Evolutionary conservation across 129 eudicot species (phyloP).

Genomic region (Silybum marianum): DNA sequence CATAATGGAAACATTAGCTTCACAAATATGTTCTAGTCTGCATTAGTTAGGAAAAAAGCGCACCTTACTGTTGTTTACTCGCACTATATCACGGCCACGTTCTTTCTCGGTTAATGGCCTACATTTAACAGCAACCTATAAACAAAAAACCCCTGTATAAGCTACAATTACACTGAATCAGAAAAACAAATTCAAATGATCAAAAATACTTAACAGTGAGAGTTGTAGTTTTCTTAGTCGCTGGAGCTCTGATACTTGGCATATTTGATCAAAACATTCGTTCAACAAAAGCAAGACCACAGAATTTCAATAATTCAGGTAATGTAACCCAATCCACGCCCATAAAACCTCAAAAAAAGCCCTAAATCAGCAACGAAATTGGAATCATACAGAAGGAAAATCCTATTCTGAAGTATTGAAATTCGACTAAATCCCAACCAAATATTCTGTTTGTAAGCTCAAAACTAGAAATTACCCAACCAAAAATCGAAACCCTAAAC

Average conservation of each 20-base stretch:
- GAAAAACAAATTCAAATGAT: neutral
- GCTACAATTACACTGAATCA: neutral
- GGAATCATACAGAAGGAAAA: neutral
- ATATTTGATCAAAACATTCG: slow-evolving; percentile 47
- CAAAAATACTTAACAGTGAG: slow-evolving; percentile 63
- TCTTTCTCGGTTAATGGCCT: slow-evolving; percentile 70
- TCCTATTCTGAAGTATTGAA: neutral
- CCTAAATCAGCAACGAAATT: slow-evolving; percentile 9
- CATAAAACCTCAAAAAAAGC: slow-evolving; percentile 10
- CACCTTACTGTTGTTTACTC: slow-evolving; percentile 72
- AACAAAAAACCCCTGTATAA: slow-evolving; percentile 23
- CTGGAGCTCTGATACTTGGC: slow-evolving; percentile 88
- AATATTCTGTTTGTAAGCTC: slow-evolving; percentile 3
- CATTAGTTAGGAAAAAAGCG: neutral
- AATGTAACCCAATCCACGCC: slow-evolving; percentile 1
- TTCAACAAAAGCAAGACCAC: slow-evolving; percentile 17
- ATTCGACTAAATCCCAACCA: neutral
- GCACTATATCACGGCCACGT: slow-evolving; percentile 76
- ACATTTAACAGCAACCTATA: slow-evolving; percentile 91
- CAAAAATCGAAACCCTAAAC: slow-evolving; percentile 11
- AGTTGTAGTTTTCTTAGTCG: slow-evolving; percentile 78
- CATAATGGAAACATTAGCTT: neutral
- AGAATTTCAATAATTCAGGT: slow-evolving; percentile 1
- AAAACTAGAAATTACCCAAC: neutral
- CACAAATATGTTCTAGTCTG: neutral